Conservation (phyloP, 176 grass and related monocot genomes). For the Neostapfia colusana region DNA sequence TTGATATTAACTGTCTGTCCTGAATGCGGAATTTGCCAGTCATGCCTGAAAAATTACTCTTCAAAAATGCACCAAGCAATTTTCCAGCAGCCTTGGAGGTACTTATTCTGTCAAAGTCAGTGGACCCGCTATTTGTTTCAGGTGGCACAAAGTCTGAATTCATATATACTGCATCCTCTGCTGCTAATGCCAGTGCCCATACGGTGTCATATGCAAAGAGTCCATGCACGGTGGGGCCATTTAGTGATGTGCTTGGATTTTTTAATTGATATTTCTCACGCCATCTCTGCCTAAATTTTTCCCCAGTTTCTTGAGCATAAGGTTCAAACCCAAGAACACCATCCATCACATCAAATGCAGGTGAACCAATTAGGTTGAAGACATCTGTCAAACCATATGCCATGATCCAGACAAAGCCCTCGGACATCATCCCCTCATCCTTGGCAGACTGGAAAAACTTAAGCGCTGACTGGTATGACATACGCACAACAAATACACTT, state of each 20-base stretch:
- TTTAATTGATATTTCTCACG: constrained; percentile 37
- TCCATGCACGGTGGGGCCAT: constrained; percentile 39
- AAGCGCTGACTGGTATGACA: constrained; percentile 54
- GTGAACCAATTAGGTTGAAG: constrained; percentile 46
- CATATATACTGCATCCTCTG: constrained; percentile 30
- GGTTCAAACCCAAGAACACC: constrained; percentile 75
- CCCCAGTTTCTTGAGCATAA: constrained; percentile 29
- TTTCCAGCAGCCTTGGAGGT: constrained; percentile 42
- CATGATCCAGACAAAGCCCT: constrained; percentile 75
- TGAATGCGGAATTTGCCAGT: constrained; percentile 53
- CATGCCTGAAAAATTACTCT: constrained; percentile 41
- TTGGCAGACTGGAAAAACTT: constrained; percentile 60
- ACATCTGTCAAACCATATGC: constrained; percentile 74
- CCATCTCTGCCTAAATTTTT: constrained; percentile 48
- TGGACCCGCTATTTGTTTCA: constrained; percentile 41
- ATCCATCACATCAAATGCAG: constrained; percentile 60
- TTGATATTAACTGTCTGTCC: constrained; percentile 55
- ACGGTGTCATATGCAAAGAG: constrained; percentile 85
- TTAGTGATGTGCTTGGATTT: constrained; percentile 33
- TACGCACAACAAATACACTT: constrained; percentile 67
- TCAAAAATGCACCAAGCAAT: constrained; percentile 34
- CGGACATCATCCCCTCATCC: constrained; percentile 49
- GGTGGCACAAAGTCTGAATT: constrained; percentile 37
- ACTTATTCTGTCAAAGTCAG: constrained; percentile 53
- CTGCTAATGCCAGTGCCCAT: constrained; percentile 59